phyloP scores from a whole-genome alignment of 2,329 filamentous ascomycete species.

The Aspergillus transmontanensis region DNA sequence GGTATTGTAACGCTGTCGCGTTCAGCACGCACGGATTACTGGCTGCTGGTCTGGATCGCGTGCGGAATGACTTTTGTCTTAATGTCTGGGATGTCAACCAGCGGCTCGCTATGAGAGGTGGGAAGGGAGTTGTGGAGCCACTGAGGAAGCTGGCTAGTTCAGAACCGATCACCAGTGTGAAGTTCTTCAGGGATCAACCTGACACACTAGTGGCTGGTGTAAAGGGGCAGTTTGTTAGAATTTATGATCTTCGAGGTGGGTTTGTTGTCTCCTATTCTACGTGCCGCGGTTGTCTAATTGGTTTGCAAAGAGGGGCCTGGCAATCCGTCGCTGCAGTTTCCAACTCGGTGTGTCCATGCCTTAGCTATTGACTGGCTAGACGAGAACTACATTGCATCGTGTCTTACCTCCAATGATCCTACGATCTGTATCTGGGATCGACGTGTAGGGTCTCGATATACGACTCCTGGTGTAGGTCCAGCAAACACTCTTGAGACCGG shows the following conservation, averaged over 20 bases:
- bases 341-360: slow-evolving; percentile 65
- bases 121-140: slow-evolving; percentile 48
- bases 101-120: slow-evolving; percentile 40
- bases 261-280: slow-evolving; percentile 16
- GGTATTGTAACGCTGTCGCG: slow-evolving; percentile 66
- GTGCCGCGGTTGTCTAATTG: slow-evolving; percentile 6
- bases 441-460: slow-evolving; percentile 48
- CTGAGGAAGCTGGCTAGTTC: slow-evolving; percentile 63
- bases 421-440: slow-evolving; percentile 66
- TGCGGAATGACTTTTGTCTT: slow-evolving; percentile 65
- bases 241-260: slow-evolving; percentile 64
- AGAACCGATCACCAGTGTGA: slow-evolving; percentile 65
- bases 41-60: slow-evolving; percentile 64
- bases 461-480: slow-evolving; percentile 37
- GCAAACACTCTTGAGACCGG: slow-evolving; percentile 32
- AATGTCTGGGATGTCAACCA: slow-evolving; percentile 66
- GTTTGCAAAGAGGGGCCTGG: slow-evolving; percentile 35
- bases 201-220: slow-evolving; percentile 64
- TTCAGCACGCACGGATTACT: slow-evolving; percentile 60
- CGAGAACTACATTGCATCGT: slow-evolving; percentile 67
- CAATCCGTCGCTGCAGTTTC: slow-evolving; percentile 49
- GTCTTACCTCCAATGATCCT: slow-evolving; percentile 56
- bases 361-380: slow-evolving; percentile 65
- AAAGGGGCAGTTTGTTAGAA: slow-evolving; percentile 60
- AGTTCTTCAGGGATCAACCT: slow-evolving; percentile 63